Evolutionary conservation across 2,329 filamentous ascomycete species (phyloP), one percentile per base, ranked within the genome.

Genomic region (Aspergillus sclerotialis): DNA sequence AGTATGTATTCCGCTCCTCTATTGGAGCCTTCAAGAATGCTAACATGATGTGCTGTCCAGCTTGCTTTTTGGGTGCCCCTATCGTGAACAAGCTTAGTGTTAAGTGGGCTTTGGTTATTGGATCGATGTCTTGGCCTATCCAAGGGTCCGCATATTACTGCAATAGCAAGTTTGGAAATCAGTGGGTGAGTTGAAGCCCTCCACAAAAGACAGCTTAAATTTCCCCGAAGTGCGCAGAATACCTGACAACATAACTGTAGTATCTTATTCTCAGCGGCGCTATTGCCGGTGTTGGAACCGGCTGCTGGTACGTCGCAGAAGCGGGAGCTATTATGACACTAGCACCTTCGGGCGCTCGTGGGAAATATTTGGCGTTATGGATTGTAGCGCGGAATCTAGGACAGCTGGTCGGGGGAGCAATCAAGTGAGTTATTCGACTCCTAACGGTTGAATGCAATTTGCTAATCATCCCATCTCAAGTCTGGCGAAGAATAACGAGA

Each of bases 281-380:
- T 32, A 48, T 64, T 23, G 55, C 52, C 10, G 63, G 62, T 2
- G 50, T 63, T 7, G 64, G 64, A 4, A 64, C 60, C 5, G 67
- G 65, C 2, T 67, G 64, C 28, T 70, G 67, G 67, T 71, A 70
- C 37, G 67, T 70, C 7, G 68, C 68, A 0, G 68, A 71, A 38
- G 64, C 65, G 1, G 68, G 67, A 10, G 59, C 64, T 4, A 70
- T 70, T 44, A 69, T 70, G 64, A 68, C 66, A 0, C 56, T 70
- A 13, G 65, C 68, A 0, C 68, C 68, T 4, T 58, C 65, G 0
- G 57, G 63, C 15, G 59, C 67, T 12, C 65, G 68, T 34, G 68
- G 68, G 5, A 69, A 69, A 39, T 70, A 70, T 30, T 32, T 70
- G 5, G 67, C 67, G 5, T 39, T 69, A 12, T 70, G 67, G 67